A percentile compares a stretch with the other conserved stretches of the same genome.
phyloP scores from a whole-genome alignment of 202 grass and related monocot genomes.

The Bolboschoenoplectus hybrid region DNA sequence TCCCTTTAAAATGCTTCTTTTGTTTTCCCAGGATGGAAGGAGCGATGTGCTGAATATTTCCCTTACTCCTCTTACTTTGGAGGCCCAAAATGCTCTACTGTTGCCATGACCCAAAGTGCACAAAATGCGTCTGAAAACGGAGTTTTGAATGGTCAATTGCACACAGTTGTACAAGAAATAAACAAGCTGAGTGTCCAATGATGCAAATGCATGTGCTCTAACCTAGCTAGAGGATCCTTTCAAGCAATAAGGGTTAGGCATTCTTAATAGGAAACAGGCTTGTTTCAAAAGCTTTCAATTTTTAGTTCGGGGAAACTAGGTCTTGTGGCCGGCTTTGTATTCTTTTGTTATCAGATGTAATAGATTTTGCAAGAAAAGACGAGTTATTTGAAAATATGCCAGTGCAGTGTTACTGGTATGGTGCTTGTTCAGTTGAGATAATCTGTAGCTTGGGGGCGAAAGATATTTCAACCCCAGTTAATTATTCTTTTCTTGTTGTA shows the following conservation, averaged over 20 bases:
- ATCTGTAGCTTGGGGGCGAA: constrained; percentile 47
- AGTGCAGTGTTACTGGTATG: constrained; percentile 39
- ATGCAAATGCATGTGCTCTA: constrained; percentile 42
- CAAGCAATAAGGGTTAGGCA: constrained; percentile 42
- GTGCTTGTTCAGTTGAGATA: constrained; percentile 38
- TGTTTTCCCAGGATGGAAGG: constrained; percentile 79
- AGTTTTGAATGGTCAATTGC: constrained; percentile 73
- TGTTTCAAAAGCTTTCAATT: constrained; percentile 40
- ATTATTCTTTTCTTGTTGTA: constrained; percentile 52
- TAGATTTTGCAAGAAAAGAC: constrained; percentile 57
- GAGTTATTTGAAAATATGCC: constrained; percentile 50
- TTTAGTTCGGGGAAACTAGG: constrained; percentile 44
- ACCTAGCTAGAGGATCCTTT: constrained; percentile 41
- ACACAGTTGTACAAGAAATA: constrained; percentile 62
- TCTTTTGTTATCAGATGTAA: constrained; percentile 43
- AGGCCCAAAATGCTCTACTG: constrained; percentile 57
- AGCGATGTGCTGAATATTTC: constrained; percentile 75
- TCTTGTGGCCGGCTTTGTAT: constrained; percentile 21
- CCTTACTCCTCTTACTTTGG: constrained; percentile 88
- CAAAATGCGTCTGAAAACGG: constrained; percentile 83
- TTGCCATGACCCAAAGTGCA: constrained; percentile 35
- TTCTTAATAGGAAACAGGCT: constrained; percentile 39
- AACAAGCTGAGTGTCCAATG: constrained; percentile 72
- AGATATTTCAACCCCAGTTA: constrained; percentile 45
- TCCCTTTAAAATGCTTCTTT: constrained; percentile 19